A percentile compares a stretch with the other conserved stretches of the same genome.
Conservation (phyloP, 495 filamentous ascomycete species). For the Trypethelium eluteriae region DNA sequence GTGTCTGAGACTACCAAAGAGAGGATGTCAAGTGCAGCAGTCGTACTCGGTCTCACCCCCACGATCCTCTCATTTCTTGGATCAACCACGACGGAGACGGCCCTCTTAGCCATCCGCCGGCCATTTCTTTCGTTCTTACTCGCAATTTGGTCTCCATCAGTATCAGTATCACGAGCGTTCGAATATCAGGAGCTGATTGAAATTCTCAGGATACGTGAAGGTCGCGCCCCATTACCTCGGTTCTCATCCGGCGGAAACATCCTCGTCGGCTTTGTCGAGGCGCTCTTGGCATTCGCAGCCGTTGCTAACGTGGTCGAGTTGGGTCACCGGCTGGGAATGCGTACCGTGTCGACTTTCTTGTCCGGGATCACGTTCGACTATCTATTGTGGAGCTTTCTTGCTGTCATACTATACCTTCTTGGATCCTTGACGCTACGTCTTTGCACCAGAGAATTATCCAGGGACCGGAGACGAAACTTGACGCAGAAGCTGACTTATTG, state of each 20-base stretch:
- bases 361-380: not conserved
- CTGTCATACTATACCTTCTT: not conserved
- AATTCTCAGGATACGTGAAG: conserved; percentile 1
- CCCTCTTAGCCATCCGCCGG: conserved; percentile 6
- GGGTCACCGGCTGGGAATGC: not conserved
- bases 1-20: conserved; percentile 1
- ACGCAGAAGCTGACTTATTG: not conserved
- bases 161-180: conserved; percentile 5
- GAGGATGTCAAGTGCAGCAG: conserved; percentile 13
- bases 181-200: conserved; percentile 5
- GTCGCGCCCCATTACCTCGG: not conserved
- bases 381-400: conserved; percentile 9
- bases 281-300: not conserved
- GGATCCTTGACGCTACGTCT: conserved; percentile 3
- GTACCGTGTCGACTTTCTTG: conserved; percentile 8
- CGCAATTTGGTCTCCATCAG: not conserved
- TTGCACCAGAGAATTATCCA: not conserved
- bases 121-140: conserved; percentile 10
- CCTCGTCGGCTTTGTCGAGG: conserved; percentile 7
- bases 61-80: conserved; percentile 5
- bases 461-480: not conserved
- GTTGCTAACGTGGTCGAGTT: conserved; percentile 5
- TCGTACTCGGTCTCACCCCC: conserved; percentile 9
- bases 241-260: not conserved
- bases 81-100: conserved; percentile 10